Percentiles rank a stretch among this genome's conserved stretches.
These are phyloP conservation scores for Rhodotorula sphaerocarpa DNA, from an alignment of 768 basidiomycete species.

Conservation along the genomic window DNA sequence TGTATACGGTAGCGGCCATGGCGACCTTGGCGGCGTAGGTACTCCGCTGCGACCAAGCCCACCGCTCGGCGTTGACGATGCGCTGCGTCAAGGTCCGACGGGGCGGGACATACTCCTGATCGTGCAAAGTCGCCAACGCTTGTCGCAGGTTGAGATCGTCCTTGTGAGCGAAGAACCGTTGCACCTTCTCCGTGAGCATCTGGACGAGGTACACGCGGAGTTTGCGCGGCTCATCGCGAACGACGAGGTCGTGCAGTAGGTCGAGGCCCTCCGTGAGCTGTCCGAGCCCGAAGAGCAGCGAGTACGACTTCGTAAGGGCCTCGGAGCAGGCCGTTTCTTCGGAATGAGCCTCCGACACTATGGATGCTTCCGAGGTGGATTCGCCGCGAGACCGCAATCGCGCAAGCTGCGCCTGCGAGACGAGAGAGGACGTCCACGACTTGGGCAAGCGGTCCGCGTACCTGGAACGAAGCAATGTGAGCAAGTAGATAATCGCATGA, in stretches of 20 bases:
- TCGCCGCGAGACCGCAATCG: slow-evolving; percentile 16
- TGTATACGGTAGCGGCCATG: slow-evolving; percentile 27
- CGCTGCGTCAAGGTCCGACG: slow-evolving; percentile 1
- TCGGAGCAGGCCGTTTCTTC: slow-evolving; percentile 18
- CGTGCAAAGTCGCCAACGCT: slow-evolving; percentile 23
- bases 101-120: slow-evolving; percentile 7
- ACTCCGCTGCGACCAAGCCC: slow-evolving; percentile 19
- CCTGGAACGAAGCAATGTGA: slow-evolving; percentile 12
- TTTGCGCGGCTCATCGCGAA: not conserved
- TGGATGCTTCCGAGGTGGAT: not conserved
- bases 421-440: slow-evolving; percentile 32
- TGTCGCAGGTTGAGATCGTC: slow-evolving; percentile 23
- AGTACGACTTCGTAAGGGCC: slow-evolving; percentile 30
- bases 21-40: slow-evolving; percentile 26
- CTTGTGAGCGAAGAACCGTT: not conserved
- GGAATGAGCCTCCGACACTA: not conserved
- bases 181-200: not conserved
- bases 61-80: slow-evolving; percentile 5
- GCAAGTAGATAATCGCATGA: not conserved
- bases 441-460: slow-evolving; percentile 28
- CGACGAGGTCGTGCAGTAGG: slow-evolving; percentile 20
- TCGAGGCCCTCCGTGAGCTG: slow-evolving; percentile 32
- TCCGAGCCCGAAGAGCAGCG: slow-evolving; percentile 32
- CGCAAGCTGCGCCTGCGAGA: slow-evolving; percentile 9
- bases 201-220: slow-evolving; percentile 19